Evolutionary conservation across 1,284 basidiomycete species (phyloP), one percentile per base, ranked within the genome.

Genomic region (Abortiporus biennis): DNA sequence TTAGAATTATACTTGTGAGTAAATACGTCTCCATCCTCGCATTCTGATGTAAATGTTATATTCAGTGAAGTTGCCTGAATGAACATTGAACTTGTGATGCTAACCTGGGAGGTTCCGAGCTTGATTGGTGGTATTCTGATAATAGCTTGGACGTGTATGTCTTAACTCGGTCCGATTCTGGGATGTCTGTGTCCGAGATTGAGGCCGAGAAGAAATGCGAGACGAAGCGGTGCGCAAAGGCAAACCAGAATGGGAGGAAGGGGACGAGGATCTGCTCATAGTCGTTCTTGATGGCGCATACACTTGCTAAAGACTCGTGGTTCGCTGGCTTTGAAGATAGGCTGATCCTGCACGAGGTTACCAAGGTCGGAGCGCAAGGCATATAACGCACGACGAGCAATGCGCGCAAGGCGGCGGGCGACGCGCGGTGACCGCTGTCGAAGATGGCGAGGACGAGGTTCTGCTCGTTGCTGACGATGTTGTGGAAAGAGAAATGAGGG

Each of bases 321-420:
- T 56, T 55, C 57, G 56, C 57, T 54, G 57, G 51, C 55, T 53
- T 55, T 32, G 42, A 50, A 51, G 44, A 49, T 38, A 47, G 13
- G 49, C 47, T 48, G 34, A 42, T 43, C 31, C 38, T 34, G 44
- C 55, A 56, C 57, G 58, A 53, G 56, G 54, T 44, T 29, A 37
- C 8, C 29, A 36, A 43, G 38, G 32, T 36, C 23, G 20, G 30
- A 15, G 20, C 27, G 15, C 21, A n/a, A 32, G 21, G 47, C 38
- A 36, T 30, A 32, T 39, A 31, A 27, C 6, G 38, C 30, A 19
- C 35, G 43, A 40, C 38, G 46, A 27, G 20, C 5, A 19, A 5
- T 6, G 24, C 12, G 38, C 20, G 38, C 16, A 32, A 5, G 16
- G 8, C 29, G 38, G 4, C 22, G 38, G 15, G 27, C 24, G 12